Evolutionary conservation across 116 monocot species (phyloP), one percentile per base, ranked within the genome.

Genomic region (Trichopus zeylanicus): DNA sequence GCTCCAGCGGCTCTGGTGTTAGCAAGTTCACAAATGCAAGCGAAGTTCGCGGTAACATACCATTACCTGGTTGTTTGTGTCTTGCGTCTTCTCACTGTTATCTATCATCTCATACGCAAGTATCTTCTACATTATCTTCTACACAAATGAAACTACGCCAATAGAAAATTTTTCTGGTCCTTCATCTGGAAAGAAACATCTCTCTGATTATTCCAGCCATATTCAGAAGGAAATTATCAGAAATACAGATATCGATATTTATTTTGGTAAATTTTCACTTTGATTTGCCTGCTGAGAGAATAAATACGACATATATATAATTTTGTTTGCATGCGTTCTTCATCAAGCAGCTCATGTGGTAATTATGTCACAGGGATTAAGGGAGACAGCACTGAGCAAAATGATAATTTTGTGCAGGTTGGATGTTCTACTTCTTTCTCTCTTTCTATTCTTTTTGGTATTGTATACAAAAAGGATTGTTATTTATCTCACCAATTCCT

Each of bases 331-430:
- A 22, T n/a, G 12, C 26, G 1, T 31, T 56, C n/a, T 29, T 31
- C 3, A 29, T 31, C 11, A 31, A 49, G 49, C 52, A 60, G 37
- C 35, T 60, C 27, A 68, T n/a, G n/a, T 28, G 59, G 48, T 60
- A 38, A 21, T 33, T 8, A 37, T 69, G 21, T 53, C 38, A 54
- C 69, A 53, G 54, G 54, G 61, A 31, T 61, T 29, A 52, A 26
- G 28, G 18, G 20, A 29, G 28, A 37, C 55, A 39, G 26, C 28
- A 52, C 48, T 27, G n/a, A 23, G 55, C 20, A 51, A 22, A 32
- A 31, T 38, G 26, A 28, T 47, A 42, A 26, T 3, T 62, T 33
- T 29, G 26, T 28, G 0, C 67, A 61, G 73, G 67, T 73, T 29
- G 21, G 23, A 49, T n/a, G n/a, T 42, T 42, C 13, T 42, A 16